phyloP scores from a whole-genome alignment of 2,329 filamentous ascomycete species.

The Xylaria sp. region DNA sequence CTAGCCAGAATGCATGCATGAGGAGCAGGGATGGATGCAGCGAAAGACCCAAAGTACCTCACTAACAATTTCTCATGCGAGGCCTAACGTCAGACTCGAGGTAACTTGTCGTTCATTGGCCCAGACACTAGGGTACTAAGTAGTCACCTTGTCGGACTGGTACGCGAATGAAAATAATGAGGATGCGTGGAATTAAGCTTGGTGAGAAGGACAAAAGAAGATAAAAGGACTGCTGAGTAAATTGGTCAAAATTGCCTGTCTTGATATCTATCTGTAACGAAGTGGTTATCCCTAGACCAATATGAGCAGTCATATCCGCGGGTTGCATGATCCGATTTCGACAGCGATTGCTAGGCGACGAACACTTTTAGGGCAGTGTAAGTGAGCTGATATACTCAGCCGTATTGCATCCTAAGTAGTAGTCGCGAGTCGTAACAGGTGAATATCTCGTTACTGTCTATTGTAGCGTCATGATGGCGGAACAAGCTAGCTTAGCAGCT shows the following conservation, averaged over 20 bases:
- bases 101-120: background rate
- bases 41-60: slow-evolving; percentile 13
- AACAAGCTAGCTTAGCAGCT: slow-evolving; percentile 21
- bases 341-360: background rate
- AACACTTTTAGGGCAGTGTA: background rate
- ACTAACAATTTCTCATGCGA: slow-evolving; percentile 30
- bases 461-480: slow-evolving; percentile 19
- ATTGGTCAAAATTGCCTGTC: too few species aligned
- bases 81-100: background rate
- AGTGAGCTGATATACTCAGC: slow-evolving; percentile 14
- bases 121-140: background rate
- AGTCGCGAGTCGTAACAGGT: slow-evolving; percentile 17
- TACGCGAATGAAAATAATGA: slow-evolving; percentile 5
- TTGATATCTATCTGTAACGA: background rate
- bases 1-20: slow-evolving; percentile 20
- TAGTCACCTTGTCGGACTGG: background rate
- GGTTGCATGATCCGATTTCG: background rate
- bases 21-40: slow-evolving; percentile 18
- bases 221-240: background rate
- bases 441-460: background rate
- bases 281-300: background rate
- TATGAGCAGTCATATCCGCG: background rate
- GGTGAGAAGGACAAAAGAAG: background rate
- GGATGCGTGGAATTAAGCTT: background rate
- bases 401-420: too few species aligned